Base-by-base conservation (phyloP, 768 basidiomycete genomes). In the Boletus coccyginus region DNA sequence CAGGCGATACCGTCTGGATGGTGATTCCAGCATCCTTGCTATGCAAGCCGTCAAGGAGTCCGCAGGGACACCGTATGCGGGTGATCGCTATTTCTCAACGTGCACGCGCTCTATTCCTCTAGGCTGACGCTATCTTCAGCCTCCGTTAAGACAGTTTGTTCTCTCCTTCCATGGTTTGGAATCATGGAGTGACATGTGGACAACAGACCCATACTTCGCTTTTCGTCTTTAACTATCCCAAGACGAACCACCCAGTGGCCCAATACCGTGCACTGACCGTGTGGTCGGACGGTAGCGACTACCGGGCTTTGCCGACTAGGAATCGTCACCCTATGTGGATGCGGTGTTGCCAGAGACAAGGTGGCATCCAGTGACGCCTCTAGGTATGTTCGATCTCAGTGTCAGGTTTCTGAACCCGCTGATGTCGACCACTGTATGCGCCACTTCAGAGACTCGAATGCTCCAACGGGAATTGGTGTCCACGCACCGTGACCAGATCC, bases 341-440 rank as follows among this genome's bases (percentile, higher is more conserved):
- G 75, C 74, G 0, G 52, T 76, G 2, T 21, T 71, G 5, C 65
- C 66, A 32, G 76, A 77, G 53, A 62, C 65, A 52, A 57, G 76
- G 45, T 66, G 64, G 65, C 57, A 60, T 21, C 61, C 65, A 10
- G 63, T 71, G 10, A 24, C 50, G 3, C 66, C 71, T 3, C 40
- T 73, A 1, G 66, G 73, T 71, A 39, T 3, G 57, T 41, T 31
- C 12, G 3, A 14, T 46, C 8, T 19, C 39, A 12, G 17, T 2
- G 11, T 5, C 14, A 6, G 29, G 8, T 29, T 21, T 36, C 55
- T 21, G 21, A 21, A 21, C 2, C 21, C 21, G 21, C 2, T 21
- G 21, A 21, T 21, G 21, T 21, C 21, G 21, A 21, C 21, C 21
- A 41, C 61, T 63, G 46, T 10, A 4, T 17, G 2, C 21, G 21